Evolutionary conservation across 2,329 filamentous ascomycete species (phyloP), one percentile per base, ranked within the genome.

Genomic region (Fusarium torulosum): DNA sequence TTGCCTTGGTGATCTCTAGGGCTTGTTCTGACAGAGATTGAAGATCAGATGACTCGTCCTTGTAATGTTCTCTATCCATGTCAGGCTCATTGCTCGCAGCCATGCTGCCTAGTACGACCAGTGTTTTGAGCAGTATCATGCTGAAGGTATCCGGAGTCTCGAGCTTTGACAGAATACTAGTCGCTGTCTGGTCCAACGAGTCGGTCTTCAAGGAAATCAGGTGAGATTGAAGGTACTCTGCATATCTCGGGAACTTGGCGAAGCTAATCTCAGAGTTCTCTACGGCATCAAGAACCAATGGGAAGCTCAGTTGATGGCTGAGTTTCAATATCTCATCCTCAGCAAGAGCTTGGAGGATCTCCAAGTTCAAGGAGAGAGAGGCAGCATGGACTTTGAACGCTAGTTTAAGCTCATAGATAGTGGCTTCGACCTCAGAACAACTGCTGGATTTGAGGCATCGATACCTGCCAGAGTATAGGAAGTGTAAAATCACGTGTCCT

Each of bases 401-500:
- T 17, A 19, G 17, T 17, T 19, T 19, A 17, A 37, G 35, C n/a
- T 37, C 35, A 37, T 9, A n/a, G 15, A 10, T n/a, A 19, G 33
- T n/a, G 17, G 33, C 33, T 37, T 37, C n/a, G 9, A 6, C 17
- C 5, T 37, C 35, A 10, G 17, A 10, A n/a, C 17, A 19, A n/a
- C 7, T 17, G 15, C 17, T 10, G 8, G 17, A 14, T 2, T 29
- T 49, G 7, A 54, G 49, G 3, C 40, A 58, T 4, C 53, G 27
- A 10, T 69, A 66, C 1, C 6, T 43, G 3, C 45, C 60, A 3
- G 59, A 33, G 14, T 38, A 44, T 0, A 64, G 10, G 10, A 35
- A 68, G 10, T 67, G 52, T 2, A 67, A 19, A 7, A 68, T 13
- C 1, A 49, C 9, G 9, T 59, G 29, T 11, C 47, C 47, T 7